These are phyloP conservation scores for Sanghuangporus weigelae DNA, from an alignment of 1,284 basidiomycete genomes.

Conservation along the genomic window DNA sequence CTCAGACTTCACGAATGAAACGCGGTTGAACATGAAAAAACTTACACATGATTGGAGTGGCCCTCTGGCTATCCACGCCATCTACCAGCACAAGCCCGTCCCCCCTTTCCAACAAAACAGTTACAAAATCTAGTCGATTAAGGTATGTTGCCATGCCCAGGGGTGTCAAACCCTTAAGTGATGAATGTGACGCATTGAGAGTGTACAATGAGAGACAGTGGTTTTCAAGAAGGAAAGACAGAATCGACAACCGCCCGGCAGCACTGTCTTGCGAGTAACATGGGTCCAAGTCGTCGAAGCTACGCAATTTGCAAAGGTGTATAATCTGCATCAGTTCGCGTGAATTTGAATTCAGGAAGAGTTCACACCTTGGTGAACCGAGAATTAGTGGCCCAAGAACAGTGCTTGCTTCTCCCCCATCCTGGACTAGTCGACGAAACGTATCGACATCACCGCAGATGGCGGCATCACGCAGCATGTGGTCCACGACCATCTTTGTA, in stretches of 20 bases:
- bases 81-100: conserved; percentile 59
- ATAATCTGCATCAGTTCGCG: neutral
- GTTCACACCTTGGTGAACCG: conserved; percentile 50
- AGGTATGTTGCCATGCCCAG: conserved; percentile 73
- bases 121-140: conserved; percentile 51
- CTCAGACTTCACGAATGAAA: neutral
- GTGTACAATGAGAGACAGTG: conserved; percentile 57
- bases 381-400: conserved; percentile 62
- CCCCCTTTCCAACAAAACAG: conserved; percentile 53
- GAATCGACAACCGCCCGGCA: conserved; percentile 41
- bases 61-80: conserved; percentile 63
- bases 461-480: conserved; percentile 47
- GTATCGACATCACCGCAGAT: conserved; percentile 49
- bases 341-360: neutral
- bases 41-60: conserved; percentile 77
- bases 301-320: conserved; percentile 25
- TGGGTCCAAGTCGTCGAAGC: conserved; percentile 61
- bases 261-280: conserved; percentile 51
- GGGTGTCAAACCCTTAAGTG: conserved; percentile 65
- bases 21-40: neutral
- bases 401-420: conserved; percentile 63
- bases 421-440: conserved; percentile 45
- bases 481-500: neutral
- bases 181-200: conserved; percentile 60
- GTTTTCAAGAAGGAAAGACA: conserved; percentile 48